Base-by-base conservation (phyloP, 805 yeast species). In the Candida jianshihensis region DNA sequence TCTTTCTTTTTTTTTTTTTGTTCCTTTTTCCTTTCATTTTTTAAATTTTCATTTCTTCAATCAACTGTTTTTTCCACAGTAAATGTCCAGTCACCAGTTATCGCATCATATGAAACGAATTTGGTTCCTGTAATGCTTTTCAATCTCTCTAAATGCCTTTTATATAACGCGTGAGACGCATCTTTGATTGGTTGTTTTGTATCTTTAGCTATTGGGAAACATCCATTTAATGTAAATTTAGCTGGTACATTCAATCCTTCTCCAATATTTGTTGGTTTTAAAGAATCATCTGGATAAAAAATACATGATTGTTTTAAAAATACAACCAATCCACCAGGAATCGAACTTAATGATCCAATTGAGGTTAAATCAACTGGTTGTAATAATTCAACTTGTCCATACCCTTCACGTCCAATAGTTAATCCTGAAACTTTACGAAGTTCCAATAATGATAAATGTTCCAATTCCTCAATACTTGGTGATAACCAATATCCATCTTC, bases 401-500 rank as follows among this genome's bases (percentile, higher is more conserved):
- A 76, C 8, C 62, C 60, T 42, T 71, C 71, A 45, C 92, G 79
- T 5, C 97, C 98, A 41, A 92, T 75, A 13, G 71, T 71, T 54
- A 89, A 78, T 36, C 77, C 67, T 14, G 67, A 49, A 18, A 92
- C 81, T 6, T 70, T 51, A 37, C 81, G 75, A 34, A 87, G 69
- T 42, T 86, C 81, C 9, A 75, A 60, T 26, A 84, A 64, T 0
- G 86, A 57, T 70, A 74, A 67, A 14, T 66, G 59, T 37, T 72
- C 69, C 35, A 92, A 63, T 33, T 78, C 78, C 5, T 77, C 72
- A 26, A 81, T 52, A 3, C 87, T 66, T 14, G 98, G 98, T 6
- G 84, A 74, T 36, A 79, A 81, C 85, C 92, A 92, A 61, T 89
- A 92, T 6, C 89, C 96, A 33, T 82, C 74, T 12, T 77, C 78